phyloP scores from a whole-genome alignment of 1,139 yeast genomes.

The Candida sp. region DNA sequence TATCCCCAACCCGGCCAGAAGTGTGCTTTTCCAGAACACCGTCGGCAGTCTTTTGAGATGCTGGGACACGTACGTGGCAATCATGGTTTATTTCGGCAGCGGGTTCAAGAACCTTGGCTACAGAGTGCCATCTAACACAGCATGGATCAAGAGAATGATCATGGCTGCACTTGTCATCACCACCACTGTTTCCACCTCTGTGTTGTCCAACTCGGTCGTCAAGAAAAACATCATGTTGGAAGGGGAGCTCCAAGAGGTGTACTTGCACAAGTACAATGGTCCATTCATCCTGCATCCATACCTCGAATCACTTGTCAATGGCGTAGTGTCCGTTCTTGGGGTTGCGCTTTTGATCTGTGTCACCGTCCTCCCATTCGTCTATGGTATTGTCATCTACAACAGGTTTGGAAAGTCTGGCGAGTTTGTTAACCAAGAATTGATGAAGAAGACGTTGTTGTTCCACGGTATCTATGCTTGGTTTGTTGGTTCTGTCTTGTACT shows the following conservation, averaged over 20 bases:
- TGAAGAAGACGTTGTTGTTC: slow-evolving; percentile 2
- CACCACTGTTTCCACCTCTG: background rate
- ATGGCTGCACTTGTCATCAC: background rate
- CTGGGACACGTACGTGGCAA: slow-evolving; percentile 4
- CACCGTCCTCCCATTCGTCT: slow-evolving; percentile 2
- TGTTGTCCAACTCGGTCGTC: background rate
- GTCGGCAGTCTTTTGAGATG: slow-evolving; percentile 1
- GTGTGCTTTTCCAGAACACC: background rate
- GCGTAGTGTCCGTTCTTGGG: background rate
- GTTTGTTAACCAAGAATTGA: background rate
- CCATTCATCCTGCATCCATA: background rate
- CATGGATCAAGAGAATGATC: slow-evolving; percentile 1
- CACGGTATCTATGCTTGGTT: background rate
- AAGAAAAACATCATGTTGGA: background rate
- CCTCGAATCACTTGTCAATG: background rate
- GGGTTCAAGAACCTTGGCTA: slow-evolving; percentile 4
- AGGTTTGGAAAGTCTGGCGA: slow-evolving; percentile 1
- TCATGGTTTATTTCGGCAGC: slow-evolving; percentile 4
- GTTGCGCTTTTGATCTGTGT: slow-evolving; percentile 1
- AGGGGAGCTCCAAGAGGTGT: background rate
- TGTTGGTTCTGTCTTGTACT: slow-evolving; percentile 1
- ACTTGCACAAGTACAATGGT: background rate
- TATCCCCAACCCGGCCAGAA: background rate
- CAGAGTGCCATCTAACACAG: slow-evolving; percentile 1
- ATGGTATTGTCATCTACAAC: slow-evolving; percentile 1